A percentile compares a stretch with the other conserved stretches of the same genome.
phyloP scores from a whole-genome alignment of 306 rosid genomes.

The Medicago arabica region DNA sequence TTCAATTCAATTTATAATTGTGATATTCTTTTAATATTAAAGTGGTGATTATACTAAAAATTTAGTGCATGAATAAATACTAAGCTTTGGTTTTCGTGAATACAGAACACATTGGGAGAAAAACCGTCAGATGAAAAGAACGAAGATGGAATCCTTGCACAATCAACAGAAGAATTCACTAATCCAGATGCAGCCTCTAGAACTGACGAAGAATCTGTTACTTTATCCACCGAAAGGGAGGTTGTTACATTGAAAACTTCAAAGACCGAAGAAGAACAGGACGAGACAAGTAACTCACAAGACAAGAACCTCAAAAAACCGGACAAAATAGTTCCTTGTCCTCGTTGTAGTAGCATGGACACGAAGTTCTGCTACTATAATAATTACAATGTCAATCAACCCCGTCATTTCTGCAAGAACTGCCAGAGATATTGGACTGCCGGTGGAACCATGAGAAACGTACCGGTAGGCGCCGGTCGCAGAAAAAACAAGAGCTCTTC shows the following conservation, averaged over 20 bases:
- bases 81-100: conserved; percentile 20
- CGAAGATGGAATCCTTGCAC: conserved; percentile 35
- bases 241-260: conserved; percentile 50
- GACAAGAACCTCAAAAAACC: conserved; percentile 74
- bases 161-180: conserved; percentile 29
- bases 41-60: too few species aligned
- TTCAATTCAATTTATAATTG: too few species aligned
- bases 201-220: conserved; percentile 48
- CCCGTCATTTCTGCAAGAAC: conserved; percentile 92
- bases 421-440: conserved; percentile 97
- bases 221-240: conserved; percentile 55
- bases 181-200: conserved; percentile 42
- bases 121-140: conserved; percentile 40
- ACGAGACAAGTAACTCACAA: conserved; percentile 59
- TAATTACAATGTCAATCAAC: conserved; percentile 88
- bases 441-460: conserved; percentile 90
- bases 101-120: conserved; percentile 54
- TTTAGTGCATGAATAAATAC: too few species aligned
- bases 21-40: too few species aligned
- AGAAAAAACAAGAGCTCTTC: conserved; percentile 68
- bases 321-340: conserved; percentile 82
- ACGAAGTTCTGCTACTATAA: conserved; percentile 93
- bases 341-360: conserved; percentile 88
- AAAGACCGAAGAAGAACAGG: conserved; percentile 65
- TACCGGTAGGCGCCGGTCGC: conserved; percentile 91